A percentile compares a stretch with the other conserved stretches of the same genome.
These are phyloP conservation scores for Penicillium sp. DNA, from an alignment of 2,329 filamentous ascomycete species.

Conservation along the genomic window DNA sequence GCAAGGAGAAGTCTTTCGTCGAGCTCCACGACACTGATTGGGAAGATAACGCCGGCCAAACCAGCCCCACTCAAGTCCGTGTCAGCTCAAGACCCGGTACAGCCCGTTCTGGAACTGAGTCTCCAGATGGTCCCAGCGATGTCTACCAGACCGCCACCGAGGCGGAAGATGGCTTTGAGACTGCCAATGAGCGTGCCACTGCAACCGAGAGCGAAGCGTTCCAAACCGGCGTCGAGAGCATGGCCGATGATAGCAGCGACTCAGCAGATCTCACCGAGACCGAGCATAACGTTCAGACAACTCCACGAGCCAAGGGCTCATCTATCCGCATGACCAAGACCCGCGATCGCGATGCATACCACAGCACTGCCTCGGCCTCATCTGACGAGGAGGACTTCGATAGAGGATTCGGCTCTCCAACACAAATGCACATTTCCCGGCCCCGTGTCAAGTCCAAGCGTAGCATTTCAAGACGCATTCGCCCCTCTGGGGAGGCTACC, in stretches of 20 bases:
- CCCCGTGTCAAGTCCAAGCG: constrained; percentile 73
- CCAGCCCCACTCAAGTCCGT: constrained; percentile 55
- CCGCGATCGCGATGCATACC: constrained; percentile 67
- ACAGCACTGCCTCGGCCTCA: constrained; percentile 88
- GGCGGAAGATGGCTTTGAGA: constrained; percentile 67
- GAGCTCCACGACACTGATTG: constrained; percentile 79
- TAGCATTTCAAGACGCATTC: constrained; percentile 61
- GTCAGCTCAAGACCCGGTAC: constrained; percentile 32
- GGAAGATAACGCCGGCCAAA: constrained; percentile 74
- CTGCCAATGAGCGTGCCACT: constrained; percentile 72
- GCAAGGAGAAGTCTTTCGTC: constrained; percentile 75
- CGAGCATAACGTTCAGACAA: constrained; percentile 56
- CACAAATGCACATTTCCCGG: constrained; percentile 64
- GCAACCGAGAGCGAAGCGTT: constrained; percentile 91
- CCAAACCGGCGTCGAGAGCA: constrained; percentile 82
- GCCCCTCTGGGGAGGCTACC: constrained; percentile 47
- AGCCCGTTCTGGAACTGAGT: constrained; percentile 26
- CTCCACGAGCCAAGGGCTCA: constrained; percentile 41
- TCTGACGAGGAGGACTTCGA: constrained; percentile 68
- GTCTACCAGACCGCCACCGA: constrained; percentile 83
- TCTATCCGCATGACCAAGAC: constrained; percentile 47
- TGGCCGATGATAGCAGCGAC: constrained; percentile 62
- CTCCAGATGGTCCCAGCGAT: constrained; percentile 59
- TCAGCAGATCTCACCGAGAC: constrained; percentile 85
- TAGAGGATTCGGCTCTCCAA: constrained; percentile 66